Percentiles rank a stretch among this genome's conserved stretches.
Conservation (phyloP, 768 basidiomycete species). For the Boletus rubroflammeus region DNA sequence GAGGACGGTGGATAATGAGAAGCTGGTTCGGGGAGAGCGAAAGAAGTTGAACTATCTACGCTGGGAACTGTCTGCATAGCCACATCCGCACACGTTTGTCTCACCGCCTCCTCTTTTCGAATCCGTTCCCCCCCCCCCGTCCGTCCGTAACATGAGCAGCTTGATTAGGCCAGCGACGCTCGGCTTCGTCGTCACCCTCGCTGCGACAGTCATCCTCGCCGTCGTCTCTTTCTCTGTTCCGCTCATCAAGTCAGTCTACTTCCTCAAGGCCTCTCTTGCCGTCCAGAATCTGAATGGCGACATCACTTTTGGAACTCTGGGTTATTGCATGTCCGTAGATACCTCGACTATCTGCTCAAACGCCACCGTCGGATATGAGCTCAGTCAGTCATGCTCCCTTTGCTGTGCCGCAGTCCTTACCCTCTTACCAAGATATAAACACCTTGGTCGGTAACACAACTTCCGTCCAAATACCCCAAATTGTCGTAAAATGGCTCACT, state of each 20-base stretch:
- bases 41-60: constrained; percentile 36
- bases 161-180: constrained; percentile 82
- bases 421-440: constrained; percentile 64
- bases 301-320: constrained; percentile 85
- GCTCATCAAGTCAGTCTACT: constrained; percentile 82
- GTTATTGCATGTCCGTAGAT: constrained; percentile 70
- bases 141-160: constrained; percentile 49
- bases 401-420: constrained; percentile 4
- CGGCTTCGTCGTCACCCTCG: constrained; percentile 78
- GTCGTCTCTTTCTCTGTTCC: constrained; percentile 91
- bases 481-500: constrained; percentile 92
- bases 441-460: constrained; percentile 66
- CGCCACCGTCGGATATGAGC: constrained; percentile 80
- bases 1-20: constrained; percentile 38
- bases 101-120: not conserved
- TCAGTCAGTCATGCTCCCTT: constrained; percentile 52
- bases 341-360: constrained; percentile 68
- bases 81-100: not conserved
- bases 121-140: not conserved
- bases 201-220: constrained; percentile 76
- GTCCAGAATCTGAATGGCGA: constrained; percentile 47
- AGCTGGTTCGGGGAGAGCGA: constrained; percentile 36
- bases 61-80: constrained; percentile 26
- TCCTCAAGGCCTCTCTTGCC: constrained; percentile 71
- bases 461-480: constrained; percentile 68